Evolutionary conservation across 495 filamentous ascomycete species (phyloP).

Genomic region (Aspergillus taichungensis): DNA sequence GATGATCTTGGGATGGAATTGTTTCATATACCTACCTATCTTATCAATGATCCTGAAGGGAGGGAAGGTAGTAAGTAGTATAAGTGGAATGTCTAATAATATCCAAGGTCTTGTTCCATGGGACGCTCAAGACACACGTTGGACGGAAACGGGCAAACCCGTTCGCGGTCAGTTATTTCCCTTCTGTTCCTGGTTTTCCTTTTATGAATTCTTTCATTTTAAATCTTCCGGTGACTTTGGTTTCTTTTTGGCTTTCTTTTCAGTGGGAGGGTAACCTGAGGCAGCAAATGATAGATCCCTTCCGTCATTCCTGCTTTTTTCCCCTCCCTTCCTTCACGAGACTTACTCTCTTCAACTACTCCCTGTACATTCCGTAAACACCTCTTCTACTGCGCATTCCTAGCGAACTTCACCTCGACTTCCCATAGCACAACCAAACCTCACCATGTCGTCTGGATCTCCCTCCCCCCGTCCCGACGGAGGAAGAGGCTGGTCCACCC

Average conservation of each 20-base stretch:
- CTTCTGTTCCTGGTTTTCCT: constrained; percentile 2
- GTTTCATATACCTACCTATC: too few relatives aligned
- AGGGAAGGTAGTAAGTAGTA: too few relatives aligned
- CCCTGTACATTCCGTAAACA: neutral
- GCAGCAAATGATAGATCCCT: too few relatives aligned
- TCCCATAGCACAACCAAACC: neutral
- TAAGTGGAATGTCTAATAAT: too few relatives aligned
- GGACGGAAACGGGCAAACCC: constrained; percentile 14
- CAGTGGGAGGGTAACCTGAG: too few relatives aligned
- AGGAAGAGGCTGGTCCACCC: constrained; percentile 74
- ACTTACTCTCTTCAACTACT: constrained; percentile 1
- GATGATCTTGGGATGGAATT: too few relatives aligned
- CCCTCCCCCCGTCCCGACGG: constrained; percentile 64
- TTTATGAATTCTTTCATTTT: neutral
- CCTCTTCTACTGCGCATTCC: neutral
- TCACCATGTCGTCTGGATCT: constrained; percentile 73
- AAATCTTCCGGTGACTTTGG: too few relatives aligned
- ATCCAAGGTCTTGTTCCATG: too few relatives aligned
- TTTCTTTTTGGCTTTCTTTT: too few relatives aligned
- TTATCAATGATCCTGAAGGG: too few relatives aligned
- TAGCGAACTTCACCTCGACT: neutral
- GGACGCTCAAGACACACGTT: neutral
- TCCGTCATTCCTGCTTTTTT: constrained; percentile 2
- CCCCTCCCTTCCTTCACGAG: neutral
- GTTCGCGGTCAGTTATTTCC: constrained; percentile 9